Percentiles rank a stretch among this genome's conserved stretches.
phyloP scores from a whole-genome alignment of 805 yeast species.

The Metschnikowia amazonensis region DNA sequence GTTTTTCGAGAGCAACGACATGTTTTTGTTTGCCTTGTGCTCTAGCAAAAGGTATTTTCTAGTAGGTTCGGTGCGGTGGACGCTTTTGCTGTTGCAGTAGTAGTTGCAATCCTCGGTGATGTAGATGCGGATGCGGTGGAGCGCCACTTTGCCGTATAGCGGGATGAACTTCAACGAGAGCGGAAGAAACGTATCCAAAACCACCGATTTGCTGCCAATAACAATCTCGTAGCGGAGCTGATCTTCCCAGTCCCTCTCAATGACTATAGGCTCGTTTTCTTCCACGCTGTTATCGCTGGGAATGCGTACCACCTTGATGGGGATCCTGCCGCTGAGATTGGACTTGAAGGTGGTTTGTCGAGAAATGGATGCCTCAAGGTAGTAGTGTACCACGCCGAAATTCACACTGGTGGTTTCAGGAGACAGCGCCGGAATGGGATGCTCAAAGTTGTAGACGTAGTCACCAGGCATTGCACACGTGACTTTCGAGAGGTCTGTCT shows the following conservation, averaged over 20 bases:
- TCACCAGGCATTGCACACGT: slow-evolving; percentile 60
- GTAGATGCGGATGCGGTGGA: slow-evolving; percentile 82
- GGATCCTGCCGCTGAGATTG: slow-evolving; percentile 59
- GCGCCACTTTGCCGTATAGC: slow-evolving; percentile 70
- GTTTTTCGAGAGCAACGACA: slow-evolving; percentile 44
- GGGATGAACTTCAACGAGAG: slow-evolving; percentile 82
- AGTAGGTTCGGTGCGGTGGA: slow-evolving; percentile 88
- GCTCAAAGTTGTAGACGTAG: slow-evolving; percentile 88
- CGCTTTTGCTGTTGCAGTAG: slow-evolving; percentile 78
- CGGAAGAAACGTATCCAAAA: slow-evolving; percentile 80
- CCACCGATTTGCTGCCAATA: slow-evolving; percentile 83
- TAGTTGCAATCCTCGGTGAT: slow-evolving; percentile 89
- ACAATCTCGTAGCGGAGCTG: slow-evolving; percentile 85
- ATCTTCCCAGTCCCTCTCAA: slow-evolving; percentile 91
- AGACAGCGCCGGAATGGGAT: slow-evolving; percentile 71
- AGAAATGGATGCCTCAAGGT: slow-evolving; percentile 63
- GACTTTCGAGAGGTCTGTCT: slow-evolving; percentile 37
- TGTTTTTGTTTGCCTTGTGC: slow-evolving; percentile 58
- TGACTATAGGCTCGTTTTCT: slow-evolving; percentile 89
- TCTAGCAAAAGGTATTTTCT: slow-evolving; percentile 78
- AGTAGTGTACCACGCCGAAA: slow-evolving; percentile 76
- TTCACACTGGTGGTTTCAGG: slow-evolving; percentile 80
- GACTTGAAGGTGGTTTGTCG: slow-evolving; percentile 85
- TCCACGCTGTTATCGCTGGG: slow-evolving; percentile 78
- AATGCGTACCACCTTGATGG: slow-evolving; percentile 66